Conservation (phyloP, 2,329 filamentous ascomycete species). For the Phaeosphaeriaceae sp. region DNA sequence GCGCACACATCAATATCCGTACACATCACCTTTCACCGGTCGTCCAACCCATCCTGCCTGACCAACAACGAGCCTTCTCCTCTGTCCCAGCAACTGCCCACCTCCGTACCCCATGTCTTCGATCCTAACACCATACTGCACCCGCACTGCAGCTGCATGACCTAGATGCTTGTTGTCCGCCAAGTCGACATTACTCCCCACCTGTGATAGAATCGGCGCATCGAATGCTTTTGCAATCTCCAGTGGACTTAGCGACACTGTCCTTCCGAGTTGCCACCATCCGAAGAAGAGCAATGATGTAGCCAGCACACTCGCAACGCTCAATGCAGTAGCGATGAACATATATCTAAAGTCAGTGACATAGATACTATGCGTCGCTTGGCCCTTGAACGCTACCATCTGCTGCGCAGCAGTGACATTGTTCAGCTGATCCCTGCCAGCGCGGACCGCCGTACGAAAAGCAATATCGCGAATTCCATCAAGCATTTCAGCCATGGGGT, state of each 20-base stretch:
- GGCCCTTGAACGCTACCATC: background rate
- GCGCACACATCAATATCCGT: background rate
- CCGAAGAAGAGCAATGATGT: slow-evolving; percentile 1
- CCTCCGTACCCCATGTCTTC: background rate
- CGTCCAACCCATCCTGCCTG: background rate
- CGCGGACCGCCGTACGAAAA: slow-evolving; percentile 6
- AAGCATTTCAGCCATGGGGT: slow-evolving; percentile 7
- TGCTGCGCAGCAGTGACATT: slow-evolving; percentile 4
- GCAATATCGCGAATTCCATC: slow-evolving; percentile 7
- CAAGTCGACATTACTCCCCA: slow-evolving; percentile 6
- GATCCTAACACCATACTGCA: slow-evolving; percentile 1
- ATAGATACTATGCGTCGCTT: background rate
- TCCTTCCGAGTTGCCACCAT: slow-evolving; percentile 6
- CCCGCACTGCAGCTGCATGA: background rate
- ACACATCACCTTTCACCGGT: background rate
- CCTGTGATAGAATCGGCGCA: slow-evolving; percentile 3
- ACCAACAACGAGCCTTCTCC: slow-evolving; percentile 2
- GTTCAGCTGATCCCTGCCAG: background rate
- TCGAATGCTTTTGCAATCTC: slow-evolving; percentile 10
- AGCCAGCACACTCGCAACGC: slow-evolving; percentile 3
- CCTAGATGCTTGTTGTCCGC: slow-evolving; percentile 1
- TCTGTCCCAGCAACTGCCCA: background rate
- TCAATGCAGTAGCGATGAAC: background rate
- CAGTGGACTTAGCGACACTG: slow-evolving; percentile 4
- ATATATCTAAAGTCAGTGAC: slow-evolving; percentile 6